Base-by-base conservation (phyloP, 1,284 basidiomycete genomes). In the Tylopilus orsonianus region DNA sequence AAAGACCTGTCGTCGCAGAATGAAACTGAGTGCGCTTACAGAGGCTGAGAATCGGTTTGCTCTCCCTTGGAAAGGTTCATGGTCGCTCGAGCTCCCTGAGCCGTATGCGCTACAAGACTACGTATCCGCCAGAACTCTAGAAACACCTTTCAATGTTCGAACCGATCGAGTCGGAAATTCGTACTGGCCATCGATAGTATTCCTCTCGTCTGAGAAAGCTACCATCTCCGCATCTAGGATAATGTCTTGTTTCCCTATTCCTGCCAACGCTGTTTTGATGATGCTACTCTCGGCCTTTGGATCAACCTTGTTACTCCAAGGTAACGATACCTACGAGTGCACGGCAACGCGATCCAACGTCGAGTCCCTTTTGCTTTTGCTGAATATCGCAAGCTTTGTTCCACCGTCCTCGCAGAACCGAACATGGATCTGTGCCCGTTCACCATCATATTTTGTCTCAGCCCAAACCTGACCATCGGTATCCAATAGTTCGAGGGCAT, bases 371-470 rank as follows among this genome's bases (percentile, higher is more conserved):
- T 81, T 85, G 53, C 85, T 91, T 68, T 96, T 93, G 71, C 88
- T 92, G 62, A 86, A 93, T 32, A 95, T 89, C 1, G 71, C 82
- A 49, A 95, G 84, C 9, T 69, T 69, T 2, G 78, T 68, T 4
- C 58, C 52, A 0, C 65, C 62, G 5, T 70, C 64, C 4, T 60
- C 58, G 5, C 62, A 54, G 4, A 84, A 59, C 54, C 84, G 72
- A 20, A 93, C 77, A 59, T 96, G 93, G 23, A 94, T 90, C 61
- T 96, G 93, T 49, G 82, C 88, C 60, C 91, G 77, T 65, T 94
- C 92, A 6, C 93, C 93, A 53, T 95, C 93, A 63, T 93, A 93
- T 66, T 96, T 95, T 2, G 83, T 90, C 69, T 96, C 93, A 1
- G 85, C 89, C 81, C 86, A 93, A 3, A 92, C 71, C 40, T 62